Conservation (phyloP, 257 asterid species). For the Penstemon newberryi region DNA sequence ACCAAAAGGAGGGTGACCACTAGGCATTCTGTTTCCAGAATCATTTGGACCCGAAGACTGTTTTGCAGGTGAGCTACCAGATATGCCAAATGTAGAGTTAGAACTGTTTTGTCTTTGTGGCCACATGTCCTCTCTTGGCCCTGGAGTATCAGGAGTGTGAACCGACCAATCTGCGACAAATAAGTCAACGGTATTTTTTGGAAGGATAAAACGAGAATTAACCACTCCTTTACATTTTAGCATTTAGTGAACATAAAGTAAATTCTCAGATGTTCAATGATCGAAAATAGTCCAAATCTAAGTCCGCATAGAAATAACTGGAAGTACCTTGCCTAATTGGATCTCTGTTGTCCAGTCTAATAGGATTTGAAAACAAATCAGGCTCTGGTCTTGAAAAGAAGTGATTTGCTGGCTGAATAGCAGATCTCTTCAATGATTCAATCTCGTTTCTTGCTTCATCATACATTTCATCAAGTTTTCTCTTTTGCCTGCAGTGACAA, state of each 20-base stretch:
- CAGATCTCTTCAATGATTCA: constrained; percentile 72
- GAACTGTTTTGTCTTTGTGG: constrained; percentile 61
- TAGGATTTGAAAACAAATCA: constrained; percentile 71
- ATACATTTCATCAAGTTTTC: constrained; percentile 98
- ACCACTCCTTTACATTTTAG: not conserved
- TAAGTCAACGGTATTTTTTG: constrained; percentile 65
- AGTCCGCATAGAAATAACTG: not conserved
- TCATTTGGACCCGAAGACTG: constrained; percentile 55
- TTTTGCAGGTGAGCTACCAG: constrained; percentile 68
- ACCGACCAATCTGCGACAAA: constrained; percentile 82
- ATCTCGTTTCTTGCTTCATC: constrained; percentile 84
- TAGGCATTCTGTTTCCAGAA: constrained; percentile 57
- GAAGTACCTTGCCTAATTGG: constrained; percentile 63
- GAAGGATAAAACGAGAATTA: constrained; percentile 24
- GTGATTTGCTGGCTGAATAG: constrained; percentile 73
- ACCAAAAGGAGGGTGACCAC: constrained; percentile 52
- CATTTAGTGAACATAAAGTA: not conserved
- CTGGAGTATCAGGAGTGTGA: constrained; percentile 98
- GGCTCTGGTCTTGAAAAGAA: constrained; percentile 69
- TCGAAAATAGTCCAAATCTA: not conserved
- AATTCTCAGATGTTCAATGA: too few species aligned
- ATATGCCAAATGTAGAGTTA: constrained; percentile 61
- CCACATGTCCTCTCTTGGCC: constrained; percentile 92
- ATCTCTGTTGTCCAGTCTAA: constrained; percentile 69
- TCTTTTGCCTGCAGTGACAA: constrained; percentile 71